Conservation (phyloP, 2,329 filamentous ascomycete genomes). For the Trichoderma lentiforme region DNA sequence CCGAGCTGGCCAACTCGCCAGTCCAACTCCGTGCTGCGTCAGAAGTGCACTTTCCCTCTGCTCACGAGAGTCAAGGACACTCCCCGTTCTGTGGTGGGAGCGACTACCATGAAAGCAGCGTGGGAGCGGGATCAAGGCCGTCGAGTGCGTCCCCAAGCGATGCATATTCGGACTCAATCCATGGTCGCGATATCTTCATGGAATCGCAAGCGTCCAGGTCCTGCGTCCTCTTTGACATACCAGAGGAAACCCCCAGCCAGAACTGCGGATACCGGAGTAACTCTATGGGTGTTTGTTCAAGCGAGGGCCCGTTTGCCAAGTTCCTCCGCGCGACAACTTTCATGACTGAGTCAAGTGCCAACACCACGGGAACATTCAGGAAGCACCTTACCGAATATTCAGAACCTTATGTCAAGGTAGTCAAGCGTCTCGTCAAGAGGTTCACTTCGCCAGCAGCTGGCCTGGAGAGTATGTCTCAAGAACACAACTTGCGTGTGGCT, state of each 20-base stretch:
- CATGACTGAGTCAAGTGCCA: conserved; percentile 39
- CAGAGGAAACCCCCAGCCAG: background rate
- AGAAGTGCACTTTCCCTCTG: background rate
- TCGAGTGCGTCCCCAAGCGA: background rate
- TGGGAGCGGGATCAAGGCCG: background rate
- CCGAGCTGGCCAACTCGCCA: conserved; percentile 41
- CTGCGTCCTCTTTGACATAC: background rate
- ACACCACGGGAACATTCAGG: conserved; percentile 36
- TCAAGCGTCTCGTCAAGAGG: conserved; percentile 38
- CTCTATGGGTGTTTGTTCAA: background rate
- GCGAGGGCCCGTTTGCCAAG: conserved; percentile 21
- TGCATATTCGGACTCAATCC: background rate
- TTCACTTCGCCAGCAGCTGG: conserved; percentile 34
- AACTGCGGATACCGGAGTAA: background rate
- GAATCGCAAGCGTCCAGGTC: background rate
- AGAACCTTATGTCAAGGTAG: conserved; percentile 34
- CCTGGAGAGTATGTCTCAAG: conserved; percentile 25
- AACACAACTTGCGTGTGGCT: conserved; percentile 23
- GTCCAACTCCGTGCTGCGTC: conserved; percentile 25
- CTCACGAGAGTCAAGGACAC: background rate
- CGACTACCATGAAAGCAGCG: background rate
- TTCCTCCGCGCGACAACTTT: conserved; percentile 36
- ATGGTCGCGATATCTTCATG: background rate
- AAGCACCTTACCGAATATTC: conserved; percentile 33
- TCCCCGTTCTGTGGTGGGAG: background rate